Conservation (phyloP, 1,284 basidiomycete species). For the Trichosporon sp. region DNA sequence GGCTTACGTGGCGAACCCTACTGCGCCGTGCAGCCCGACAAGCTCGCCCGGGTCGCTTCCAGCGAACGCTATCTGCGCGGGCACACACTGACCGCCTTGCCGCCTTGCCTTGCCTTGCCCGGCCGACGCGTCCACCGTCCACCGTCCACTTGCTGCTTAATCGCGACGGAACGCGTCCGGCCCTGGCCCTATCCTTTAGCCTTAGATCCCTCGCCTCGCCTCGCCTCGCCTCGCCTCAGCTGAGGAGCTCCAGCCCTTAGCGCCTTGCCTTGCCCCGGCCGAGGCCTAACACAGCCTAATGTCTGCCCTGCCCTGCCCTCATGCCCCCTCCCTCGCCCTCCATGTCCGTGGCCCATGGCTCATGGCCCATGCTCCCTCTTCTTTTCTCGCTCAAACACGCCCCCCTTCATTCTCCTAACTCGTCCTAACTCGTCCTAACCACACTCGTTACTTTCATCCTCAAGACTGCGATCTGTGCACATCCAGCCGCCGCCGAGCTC, state of each 20-base stretch:
- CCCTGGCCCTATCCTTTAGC: neutral
- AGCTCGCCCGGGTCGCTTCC: neutral
- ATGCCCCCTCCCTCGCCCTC: no score
- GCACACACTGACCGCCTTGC: no score
- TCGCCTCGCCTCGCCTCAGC: neutral
- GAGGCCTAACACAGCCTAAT: neutral
- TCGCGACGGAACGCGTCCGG: neutral
- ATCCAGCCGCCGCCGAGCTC: neutral
- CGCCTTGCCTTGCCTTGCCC: no score
- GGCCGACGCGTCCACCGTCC: neutral
- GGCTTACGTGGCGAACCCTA: neutral
- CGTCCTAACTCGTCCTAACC: neutral
- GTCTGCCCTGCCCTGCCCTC: neutral
- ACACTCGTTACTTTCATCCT: conserved; percentile 2
- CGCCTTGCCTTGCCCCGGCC: neutral
- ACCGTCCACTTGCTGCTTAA: neutral
- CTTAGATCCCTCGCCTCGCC: neutral
- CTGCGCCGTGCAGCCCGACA: neutral
- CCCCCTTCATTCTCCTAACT: neutral
- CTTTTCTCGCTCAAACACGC: neutral
- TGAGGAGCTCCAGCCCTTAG: neutral
- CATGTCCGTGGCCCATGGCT: neutral
- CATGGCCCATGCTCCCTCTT: neutral
- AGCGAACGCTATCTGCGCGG: neutral
- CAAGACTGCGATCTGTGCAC: neutral